Conservation (phyloP, 2,329 filamentous ascomycete species). For the Cercospora citrullina region DNA sequence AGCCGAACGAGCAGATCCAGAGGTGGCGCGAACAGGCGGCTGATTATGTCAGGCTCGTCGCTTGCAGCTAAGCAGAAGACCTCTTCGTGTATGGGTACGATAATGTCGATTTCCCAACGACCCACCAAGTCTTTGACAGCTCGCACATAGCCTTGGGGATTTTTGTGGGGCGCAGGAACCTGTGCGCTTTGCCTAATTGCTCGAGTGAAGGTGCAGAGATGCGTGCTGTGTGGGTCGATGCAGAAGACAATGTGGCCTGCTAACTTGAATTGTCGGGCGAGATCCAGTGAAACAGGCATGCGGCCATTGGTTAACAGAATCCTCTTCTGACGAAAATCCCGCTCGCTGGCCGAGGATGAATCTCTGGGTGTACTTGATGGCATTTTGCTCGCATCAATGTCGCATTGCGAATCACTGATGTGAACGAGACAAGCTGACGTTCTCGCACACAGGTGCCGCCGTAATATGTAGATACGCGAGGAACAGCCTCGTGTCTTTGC, state of each 20-base stretch:
- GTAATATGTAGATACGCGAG: slow-evolving; percentile 9
- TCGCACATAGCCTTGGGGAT: slow-evolving; percentile 22
- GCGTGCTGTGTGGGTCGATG: slow-evolving; percentile 24
- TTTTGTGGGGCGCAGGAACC: slow-evolving; percentile 23
- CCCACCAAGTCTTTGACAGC: slow-evolving; percentile 22
- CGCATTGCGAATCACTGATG: background rate
- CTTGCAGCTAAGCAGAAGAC: slow-evolving; percentile 36
- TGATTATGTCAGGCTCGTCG: slow-evolving; percentile 30
- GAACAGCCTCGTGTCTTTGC: background rate
- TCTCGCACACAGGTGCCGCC: background rate
- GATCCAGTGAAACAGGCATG: slow-evolving; percentile 26
- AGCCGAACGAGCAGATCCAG: slow-evolving; percentile 32
- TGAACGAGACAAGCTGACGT: background rate
- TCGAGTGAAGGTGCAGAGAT: slow-evolving; percentile 26
- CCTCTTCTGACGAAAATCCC: background rate
- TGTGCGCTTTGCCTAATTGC: slow-evolving; percentile 16
- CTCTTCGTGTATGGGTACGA: slow-evolving; percentile 38
- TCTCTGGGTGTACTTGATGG: background rate
- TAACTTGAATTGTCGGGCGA: slow-evolving; percentile 22
- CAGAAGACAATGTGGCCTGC: slow-evolving; percentile 25
- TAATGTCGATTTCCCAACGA: slow-evolving; percentile 26
- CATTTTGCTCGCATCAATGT: background rate
- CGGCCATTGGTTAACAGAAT: slow-evolving; percentile 29
- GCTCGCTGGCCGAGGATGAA: background rate
- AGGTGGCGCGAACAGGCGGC: slow-evolving; percentile 33